phyloP scores from a whole-genome alignment of 2,329 filamentous ascomycete species.

The Chrysosphaeria jannelii region DNA sequence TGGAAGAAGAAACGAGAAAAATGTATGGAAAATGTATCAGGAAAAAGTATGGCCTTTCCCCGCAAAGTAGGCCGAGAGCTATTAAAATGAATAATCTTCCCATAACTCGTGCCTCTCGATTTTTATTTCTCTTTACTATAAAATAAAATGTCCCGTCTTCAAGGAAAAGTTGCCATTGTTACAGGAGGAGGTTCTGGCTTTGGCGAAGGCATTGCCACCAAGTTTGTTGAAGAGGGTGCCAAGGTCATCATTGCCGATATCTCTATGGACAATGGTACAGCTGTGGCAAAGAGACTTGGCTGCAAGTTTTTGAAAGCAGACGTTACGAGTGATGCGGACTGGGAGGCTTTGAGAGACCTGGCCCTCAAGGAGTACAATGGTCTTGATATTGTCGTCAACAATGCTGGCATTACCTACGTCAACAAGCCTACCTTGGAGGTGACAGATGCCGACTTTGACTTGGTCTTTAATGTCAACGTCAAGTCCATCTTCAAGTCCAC shows the following conservation, averaged over 20 bases:
- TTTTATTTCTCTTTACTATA: background rate
- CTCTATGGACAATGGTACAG: constrained; percentile 14
- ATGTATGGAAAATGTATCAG: background rate
- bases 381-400: constrained; percentile 29
- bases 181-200: constrained; percentile 24
- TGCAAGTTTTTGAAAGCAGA: constrained; percentile 15
- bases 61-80: too few relatives aligned
- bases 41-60: background rate
- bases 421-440: constrained; percentile 34
- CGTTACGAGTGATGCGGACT: constrained; percentile 21
- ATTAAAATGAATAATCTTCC: too few relatives aligned
- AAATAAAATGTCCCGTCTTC: constrained; percentile 10
- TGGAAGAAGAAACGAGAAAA: background rate
- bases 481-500: constrained; percentile 32
- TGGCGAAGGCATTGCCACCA: constrained; percentile 21
- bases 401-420: constrained; percentile 24
- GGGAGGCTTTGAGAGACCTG: constrained; percentile 17
- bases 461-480: constrained; percentile 37
- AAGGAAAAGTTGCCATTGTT: constrained; percentile 24
- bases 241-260: constrained; percentile 14
- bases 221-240: constrained; percentile 5
- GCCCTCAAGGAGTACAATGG: constrained; percentile 16
- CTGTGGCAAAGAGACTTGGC: constrained; percentile 12
- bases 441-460: constrained; percentile 33
- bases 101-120: background rate